phyloP scores from a whole-genome alignment of 1,284 basidiomycete species.

The Termitomyces sp. region DNA sequence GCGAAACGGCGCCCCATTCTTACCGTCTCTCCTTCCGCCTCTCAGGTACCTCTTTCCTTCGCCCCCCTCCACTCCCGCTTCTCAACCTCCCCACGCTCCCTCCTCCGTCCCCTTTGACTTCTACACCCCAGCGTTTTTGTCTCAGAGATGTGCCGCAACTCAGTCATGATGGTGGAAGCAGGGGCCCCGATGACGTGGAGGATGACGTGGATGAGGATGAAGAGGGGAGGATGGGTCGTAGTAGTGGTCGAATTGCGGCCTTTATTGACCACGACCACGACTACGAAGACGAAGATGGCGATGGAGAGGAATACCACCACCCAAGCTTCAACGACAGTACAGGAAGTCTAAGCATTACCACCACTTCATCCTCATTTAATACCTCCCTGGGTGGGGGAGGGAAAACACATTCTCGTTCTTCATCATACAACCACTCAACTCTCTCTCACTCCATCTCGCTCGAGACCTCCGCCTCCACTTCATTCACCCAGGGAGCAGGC shows the following conservation, averaged over 20 bases:
- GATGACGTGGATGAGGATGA: slow-evolving; percentile 5
- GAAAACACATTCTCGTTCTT: slow-evolving; percentile 14
- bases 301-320: not conserved
- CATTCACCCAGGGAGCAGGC: not conserved
- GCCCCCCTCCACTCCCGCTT: slow-evolving; percentile 46
- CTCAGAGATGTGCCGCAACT: slow-evolving; percentile 34
- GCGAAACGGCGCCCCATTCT: slow-evolving; percentile 12
- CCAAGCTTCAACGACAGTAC: slow-evolving; percentile 14
- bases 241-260: slow-evolving; percentile 9
- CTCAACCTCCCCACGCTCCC: slow-evolving; percentile 44
- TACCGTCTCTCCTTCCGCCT: slow-evolving; percentile 19
- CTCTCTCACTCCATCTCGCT: slow-evolving; percentile 13
- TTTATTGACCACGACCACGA: slow-evolving; percentile 8
- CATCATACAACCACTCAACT: slow-evolving; percentile 16
- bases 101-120: slow-evolving; percentile 12
- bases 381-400: not conserved
- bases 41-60: slow-evolving; percentile 25
- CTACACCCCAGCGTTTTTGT: slow-evolving; percentile 7
- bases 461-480: not conserved
- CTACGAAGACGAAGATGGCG: slow-evolving; percentile 7
- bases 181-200: slow-evolving; percentile 19
- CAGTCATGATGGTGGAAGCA: slow-evolving; percentile 21
- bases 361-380: not conserved
- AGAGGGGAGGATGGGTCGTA: slow-evolving; percentile 7
- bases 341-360: slow-evolving; percentile 8